Percentiles rank a stretch among this genome's conserved stretches.
Conservation (phyloP, 208 protist genomes). For the Angomonas deanei region DNA sequence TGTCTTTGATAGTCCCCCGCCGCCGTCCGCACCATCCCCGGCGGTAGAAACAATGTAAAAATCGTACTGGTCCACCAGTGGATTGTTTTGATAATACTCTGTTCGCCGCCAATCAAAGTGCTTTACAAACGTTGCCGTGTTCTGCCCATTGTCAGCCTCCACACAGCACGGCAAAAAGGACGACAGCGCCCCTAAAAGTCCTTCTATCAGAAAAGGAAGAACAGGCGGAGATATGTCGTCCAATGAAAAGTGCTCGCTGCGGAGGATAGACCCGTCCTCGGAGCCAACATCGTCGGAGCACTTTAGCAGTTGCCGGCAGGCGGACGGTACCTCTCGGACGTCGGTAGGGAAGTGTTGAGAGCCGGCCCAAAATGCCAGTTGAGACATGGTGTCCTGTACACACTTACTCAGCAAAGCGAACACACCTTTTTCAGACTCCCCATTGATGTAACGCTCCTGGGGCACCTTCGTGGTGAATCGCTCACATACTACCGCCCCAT, state of each 20-base stretch:
- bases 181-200: constrained; percentile 51
- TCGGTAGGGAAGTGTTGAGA: constrained; percentile 6
- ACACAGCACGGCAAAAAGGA: constrained; percentile 38
- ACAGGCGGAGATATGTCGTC: constrained; percentile 46
- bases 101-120: constrained; percentile 72
- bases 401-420: constrained; percentile 44
- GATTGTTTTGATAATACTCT: constrained; percentile 65
- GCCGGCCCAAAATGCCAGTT: constrained; percentile 39
- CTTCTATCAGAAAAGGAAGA: constrained; percentile 63
- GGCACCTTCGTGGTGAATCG: constrained; percentile 69
- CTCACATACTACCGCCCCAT: constrained; percentile 33
- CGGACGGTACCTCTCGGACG: not conserved
- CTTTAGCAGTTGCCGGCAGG: constrained; percentile 18
- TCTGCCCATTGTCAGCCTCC: not conserved
- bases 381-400: constrained; percentile 40
- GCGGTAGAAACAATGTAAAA: constrained; percentile 71
- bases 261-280: constrained; percentile 56
- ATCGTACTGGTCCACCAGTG: constrained; percentile 37
- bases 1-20: not conserved
- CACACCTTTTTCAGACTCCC: constrained; percentile 54
- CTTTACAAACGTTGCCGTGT: constrained; percentile 8
- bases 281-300: constrained; percentile 19
- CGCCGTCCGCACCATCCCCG: constrained; percentile 19
- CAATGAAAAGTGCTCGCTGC: constrained; percentile 44
- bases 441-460: constrained; percentile 57